Base-by-base conservation (phyloP, 352 stramenopile genomes). In the Phytophthora colocasiae region DNA sequence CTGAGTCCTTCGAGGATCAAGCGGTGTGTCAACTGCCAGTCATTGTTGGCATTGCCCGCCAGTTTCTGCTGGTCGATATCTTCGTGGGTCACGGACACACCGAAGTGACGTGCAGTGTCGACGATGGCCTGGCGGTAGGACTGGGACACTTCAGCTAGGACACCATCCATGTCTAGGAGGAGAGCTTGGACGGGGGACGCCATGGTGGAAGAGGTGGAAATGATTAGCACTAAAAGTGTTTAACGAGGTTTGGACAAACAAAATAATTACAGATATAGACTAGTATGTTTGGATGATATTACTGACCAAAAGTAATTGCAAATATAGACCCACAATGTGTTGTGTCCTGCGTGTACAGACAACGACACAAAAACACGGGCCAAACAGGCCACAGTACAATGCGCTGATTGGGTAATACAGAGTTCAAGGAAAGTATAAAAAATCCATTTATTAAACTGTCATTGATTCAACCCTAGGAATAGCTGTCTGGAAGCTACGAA, bases 121-220 rank as follows among this genome's bases (percentile, higher is more conserved):
- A 95, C 61, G 69, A 99, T 99, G 8, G 93, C 91, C 41, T 87
- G 80, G 53, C 95, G 89, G 70, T 99, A 99, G n/a, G 92, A 98
- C 55, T 91, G 76, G 17, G 87, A 96, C 4, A 99, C 97, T 60
- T 99, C 97, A 57, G 96, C 97, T 44, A 99, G 79, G 34, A 99
- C 96, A 58, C 97, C 96, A 77, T 99, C 97, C 96, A 99, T 99
- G 78, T 99, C 96, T 59, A 98, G 88, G 31, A 99, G 82, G 48
- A 98, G 74, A 36, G 88, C 90, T 58, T 93, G 63, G 40, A 90
- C 58, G 47, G 65, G 51, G 46, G 48, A 43, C 10, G 64, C 36
- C 55, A 72, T 78, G 22, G 44, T 26, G 31, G 19, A 52, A 31
- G 53, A 52, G 40, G 14, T 19, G 19, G 31, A 43, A 40, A 31